phyloP scores from a whole-genome alignment of 1,284 basidiomycete species.

The Heterobasidion irregulare region DNA sequence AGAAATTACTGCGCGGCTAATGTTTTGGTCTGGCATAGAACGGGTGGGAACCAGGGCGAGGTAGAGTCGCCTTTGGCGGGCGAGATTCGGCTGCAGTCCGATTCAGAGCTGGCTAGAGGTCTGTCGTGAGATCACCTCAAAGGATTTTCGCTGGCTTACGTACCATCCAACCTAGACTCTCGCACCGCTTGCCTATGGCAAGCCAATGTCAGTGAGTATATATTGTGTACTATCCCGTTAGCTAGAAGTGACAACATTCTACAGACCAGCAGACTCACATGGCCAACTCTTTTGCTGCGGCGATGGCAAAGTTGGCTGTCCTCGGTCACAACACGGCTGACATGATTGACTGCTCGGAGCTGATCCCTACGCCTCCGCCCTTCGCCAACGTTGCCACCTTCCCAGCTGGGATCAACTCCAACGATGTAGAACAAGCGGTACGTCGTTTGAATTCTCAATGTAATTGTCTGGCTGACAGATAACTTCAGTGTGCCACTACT shows the following conservation, averaged over 20 bases:
- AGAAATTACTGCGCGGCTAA: not conserved
- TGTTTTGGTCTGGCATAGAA: slow-evolving; percentile 2
- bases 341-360: slow-evolving; percentile 4
- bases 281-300: not conserved
- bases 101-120: slow-evolving; percentile 14
- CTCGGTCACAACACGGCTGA: not conserved
- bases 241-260: no score
- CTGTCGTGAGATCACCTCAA: not conserved
- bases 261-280: slow-evolving; percentile 1
- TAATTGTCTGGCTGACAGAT: not conserved
- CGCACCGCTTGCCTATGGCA: slow-evolving; percentile 1
- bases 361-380: slow-evolving; percentile 1
- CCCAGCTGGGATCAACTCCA: not conserved
- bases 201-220: not conserved
- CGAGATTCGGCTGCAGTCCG: slow-evolving; percentile 27
- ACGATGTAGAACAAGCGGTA: slow-evolving; percentile 1
- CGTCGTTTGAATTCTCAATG: not conserved
- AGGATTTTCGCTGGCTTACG: not conserved
- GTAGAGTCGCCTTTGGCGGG: slow-evolving; percentile 20
- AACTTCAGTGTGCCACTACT: not conserved
- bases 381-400: not conserved
- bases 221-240: no score
- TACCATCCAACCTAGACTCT: not conserved
- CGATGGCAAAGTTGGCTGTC: slow-evolving; percentile 4
- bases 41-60: slow-evolving; percentile 18